phyloP scores from a whole-genome alignment of 768 basidiomycete genomes.

The Rhodotorula paludigena region DNA sequence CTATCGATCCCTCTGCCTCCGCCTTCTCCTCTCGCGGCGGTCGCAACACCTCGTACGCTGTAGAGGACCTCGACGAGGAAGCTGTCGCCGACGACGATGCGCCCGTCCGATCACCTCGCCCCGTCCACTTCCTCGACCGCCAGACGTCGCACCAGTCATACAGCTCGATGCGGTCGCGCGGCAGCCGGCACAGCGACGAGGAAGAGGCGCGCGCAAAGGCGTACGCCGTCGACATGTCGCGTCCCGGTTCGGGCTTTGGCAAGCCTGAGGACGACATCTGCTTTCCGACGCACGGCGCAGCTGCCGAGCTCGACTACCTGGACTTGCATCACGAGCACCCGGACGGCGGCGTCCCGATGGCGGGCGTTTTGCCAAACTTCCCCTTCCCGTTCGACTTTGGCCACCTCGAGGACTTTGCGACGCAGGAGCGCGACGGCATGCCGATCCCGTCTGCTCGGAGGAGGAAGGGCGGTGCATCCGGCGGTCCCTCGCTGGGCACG shows the following conservation, averaged over 20 bases:
- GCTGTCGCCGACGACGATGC: constrained; percentile 23
- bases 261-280: constrained; percentile 43
- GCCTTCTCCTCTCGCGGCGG: background rate
- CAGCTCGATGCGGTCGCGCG: constrained; percentile 14
- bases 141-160: constrained; percentile 35
- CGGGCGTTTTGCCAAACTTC: constrained; percentile 46
- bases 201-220: constrained; percentile 5
- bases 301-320: constrained; percentile 30
- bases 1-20: background rate
- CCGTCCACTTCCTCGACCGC: constrained; percentile 35
- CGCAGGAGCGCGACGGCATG: constrained; percentile 65
- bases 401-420: constrained; percentile 70
- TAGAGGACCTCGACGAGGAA: constrained; percentile 34
- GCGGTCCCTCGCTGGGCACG: background rate
- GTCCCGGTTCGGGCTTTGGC: constrained; percentile 35
- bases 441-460: constrained; percentile 44
- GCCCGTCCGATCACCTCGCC: constrained; percentile 1
- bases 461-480: background rate
- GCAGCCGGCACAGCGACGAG: background rate
- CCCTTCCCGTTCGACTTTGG: constrained; percentile 66
- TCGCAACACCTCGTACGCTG: constrained; percentile 3
- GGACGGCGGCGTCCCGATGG: constrained; percentile 23
- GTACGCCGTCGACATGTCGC: constrained; percentile 32
- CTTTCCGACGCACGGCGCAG: constrained; percentile 39
- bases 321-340: constrained; percentile 26